Evolutionary conservation across 163 green algal genomes (phyloP), one percentile per base, ranked within the genome.

Genomic region (Dunaliella salina): DNA sequence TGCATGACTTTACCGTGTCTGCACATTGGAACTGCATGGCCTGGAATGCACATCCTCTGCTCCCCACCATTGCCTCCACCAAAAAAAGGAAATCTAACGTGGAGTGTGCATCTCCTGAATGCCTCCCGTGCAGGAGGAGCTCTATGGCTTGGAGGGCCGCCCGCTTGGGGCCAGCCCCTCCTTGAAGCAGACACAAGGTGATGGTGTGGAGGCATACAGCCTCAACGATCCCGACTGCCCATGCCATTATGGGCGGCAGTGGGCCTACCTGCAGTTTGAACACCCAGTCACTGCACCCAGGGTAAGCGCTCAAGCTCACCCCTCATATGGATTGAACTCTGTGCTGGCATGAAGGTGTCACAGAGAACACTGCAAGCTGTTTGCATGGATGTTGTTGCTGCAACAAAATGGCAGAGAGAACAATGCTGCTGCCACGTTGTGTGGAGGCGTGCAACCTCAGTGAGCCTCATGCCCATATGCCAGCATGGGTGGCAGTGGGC

Each of bases 251-350:
- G 93, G 94, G 0, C 91, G 89, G 29, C 94, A 97, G 87, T 98
- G 93, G 92, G 94, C 84, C 30, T 87, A 97, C n/a, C 85, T 98
- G 24, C 83, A 84, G 4, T 98, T 98, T 86, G 93, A 95, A 34
- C 90, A 94, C 45, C 93, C 96, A 29, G 87, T 99, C 24, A 97
- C 93, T 0, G 93, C 91, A 0, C 92, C 93, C 13, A 72, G 89
- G 89, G 94, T 95, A 50, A 59, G 87, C 29, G 46, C 25, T 83
- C 30, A 79, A 50, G 40, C 40, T 50, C 40, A 8, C 8, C 40
- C 40, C 40, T 50, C 4, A 15, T 8, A 3, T 50, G 40, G 8
- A 50, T 8, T 8, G 40, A 50, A 8, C 40, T 3, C 8, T 50
- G 3, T 50, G 40, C 40, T 50, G 40, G 40, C 40, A 15, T 15